Percentiles rank a stretch among this genome's conserved stretches.
Evolutionary conservation across 2,329 filamentous ascomycete species (phyloP).

Genomic region (Penicillium sp.): DNA sequence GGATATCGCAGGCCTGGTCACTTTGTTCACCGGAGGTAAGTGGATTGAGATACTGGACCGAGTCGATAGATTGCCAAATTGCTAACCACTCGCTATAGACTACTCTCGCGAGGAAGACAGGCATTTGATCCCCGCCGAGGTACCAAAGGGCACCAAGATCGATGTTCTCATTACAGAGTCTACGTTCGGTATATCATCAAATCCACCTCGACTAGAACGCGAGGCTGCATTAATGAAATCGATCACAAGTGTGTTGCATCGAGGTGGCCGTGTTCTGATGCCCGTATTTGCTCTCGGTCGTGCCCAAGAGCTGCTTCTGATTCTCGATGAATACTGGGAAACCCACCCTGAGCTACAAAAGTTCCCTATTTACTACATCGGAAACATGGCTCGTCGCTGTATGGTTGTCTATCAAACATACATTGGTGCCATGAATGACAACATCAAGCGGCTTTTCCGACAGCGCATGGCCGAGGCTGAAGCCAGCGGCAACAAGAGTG

Average conservation of each 20-base stretch:
- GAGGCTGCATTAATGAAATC: conserved; percentile 95
- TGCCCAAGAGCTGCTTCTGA: conserved; percentile 90
- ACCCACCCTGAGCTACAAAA: conserved; percentile 86
- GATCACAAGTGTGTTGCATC: conserved; percentile 85
- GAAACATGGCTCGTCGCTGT: conserved; percentile 90
- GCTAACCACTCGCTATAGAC: conserved; percentile 52
- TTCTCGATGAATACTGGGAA: conserved; percentile 95
- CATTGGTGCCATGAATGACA: conserved; percentile 98
- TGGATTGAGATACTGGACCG: not conserved
- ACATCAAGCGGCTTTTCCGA: conserved; percentile 93
- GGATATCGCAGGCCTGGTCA: conserved; percentile 94
- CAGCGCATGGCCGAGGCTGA: conserved; percentile 91
- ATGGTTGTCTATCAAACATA: conserved; percentile 99
- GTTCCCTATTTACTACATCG: conserved; percentile 95
- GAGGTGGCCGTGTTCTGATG: conserved; percentile 88
- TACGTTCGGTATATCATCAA: conserved; percentile 93
- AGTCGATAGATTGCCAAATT: too few relatives aligned
- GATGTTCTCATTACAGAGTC: conserved; percentile 97
- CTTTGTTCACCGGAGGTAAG: conserved; percentile 81
- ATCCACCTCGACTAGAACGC: conserved; percentile 85
- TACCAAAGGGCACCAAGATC: conserved; percentile 85
- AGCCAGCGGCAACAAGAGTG: conserved; percentile 75
- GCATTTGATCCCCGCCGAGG: conserved; percentile 90
- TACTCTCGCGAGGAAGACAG: conserved; percentile 95
- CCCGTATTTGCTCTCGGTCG: conserved; percentile 93